A percentile compares a stretch with the other conserved stretches of the same genome.
Evolutionary conservation across 768 basidiomycete species (phyloP).

Genomic region (Podaxis mareebaensis): DNA sequence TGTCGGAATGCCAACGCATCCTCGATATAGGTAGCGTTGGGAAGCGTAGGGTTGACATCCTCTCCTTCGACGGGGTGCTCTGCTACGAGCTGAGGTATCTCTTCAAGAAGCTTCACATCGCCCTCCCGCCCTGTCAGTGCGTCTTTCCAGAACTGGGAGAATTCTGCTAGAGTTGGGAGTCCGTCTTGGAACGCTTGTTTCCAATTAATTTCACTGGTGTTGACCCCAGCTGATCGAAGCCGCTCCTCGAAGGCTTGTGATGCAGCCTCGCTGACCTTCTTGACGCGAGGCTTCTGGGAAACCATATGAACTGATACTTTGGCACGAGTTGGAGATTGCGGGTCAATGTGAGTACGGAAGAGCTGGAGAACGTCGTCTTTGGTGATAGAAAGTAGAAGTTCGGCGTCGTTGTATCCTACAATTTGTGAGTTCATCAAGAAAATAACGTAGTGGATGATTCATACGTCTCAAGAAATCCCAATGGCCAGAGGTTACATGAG

Average conservation of each 20-base stretch:
- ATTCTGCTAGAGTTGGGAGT: constrained; percentile 59
- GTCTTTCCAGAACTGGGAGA: constrained; percentile 64
- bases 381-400: constrained; percentile 58
- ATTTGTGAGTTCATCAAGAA: constrained; percentile 14
- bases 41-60: constrained; percentile 42
- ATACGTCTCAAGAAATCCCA: constrained; percentile 85
- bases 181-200: constrained; percentile 53
- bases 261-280: constrained; percentile 65
- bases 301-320: constrained; percentile 85
- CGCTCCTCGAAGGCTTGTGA: constrained; percentile 59
- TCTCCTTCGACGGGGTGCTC: constrained; percentile 58
- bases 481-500: constrained; percentile 74
- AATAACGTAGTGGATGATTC: constrained; percentile 26
- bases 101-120: constrained; percentile 45
- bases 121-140: constrained; percentile 41
- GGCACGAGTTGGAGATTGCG: constrained; percentile 63
- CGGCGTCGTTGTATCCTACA: constrained; percentile 74
- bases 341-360: constrained; percentile 71
- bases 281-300: constrained; percentile 63
- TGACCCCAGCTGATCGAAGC: constrained; percentile 30
- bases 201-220: constrained; percentile 47
- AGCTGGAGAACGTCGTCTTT: constrained; percentile 75
- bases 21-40: constrained; percentile 60
- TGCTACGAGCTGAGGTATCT: constrained; percentile 58
- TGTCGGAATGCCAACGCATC: constrained; percentile 70